Percentiles rank a stretch among this genome's conserved stretches.
Conservation (phyloP, 495 filamentous ascomycete species). For the Trichocladium uniseriatum region DNA sequence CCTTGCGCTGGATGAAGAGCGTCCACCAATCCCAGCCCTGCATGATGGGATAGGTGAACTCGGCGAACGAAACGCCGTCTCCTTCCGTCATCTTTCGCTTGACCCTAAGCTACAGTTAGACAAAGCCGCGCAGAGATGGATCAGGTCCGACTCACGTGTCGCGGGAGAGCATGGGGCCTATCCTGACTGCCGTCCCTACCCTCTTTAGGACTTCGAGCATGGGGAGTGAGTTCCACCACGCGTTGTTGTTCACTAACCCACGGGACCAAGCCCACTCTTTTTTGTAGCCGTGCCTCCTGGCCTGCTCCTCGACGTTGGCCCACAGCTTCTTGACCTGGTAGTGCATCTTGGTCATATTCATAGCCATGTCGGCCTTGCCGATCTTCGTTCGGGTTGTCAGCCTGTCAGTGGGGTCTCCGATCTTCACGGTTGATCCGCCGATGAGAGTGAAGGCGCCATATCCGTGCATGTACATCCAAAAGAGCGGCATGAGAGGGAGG, state of each 20-base stretch:
- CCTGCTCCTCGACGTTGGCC: constrained; percentile 55
- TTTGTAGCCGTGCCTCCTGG: constrained; percentile 49
- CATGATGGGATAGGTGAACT: constrained; percentile 87
- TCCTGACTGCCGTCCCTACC: constrained; percentile 59
- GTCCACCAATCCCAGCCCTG: constrained; percentile 98
- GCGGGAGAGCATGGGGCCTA: constrained; percentile 79
- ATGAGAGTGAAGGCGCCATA: constrained; percentile 65
- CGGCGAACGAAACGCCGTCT: constrained; percentile 86
- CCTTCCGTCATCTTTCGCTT: constrained; percentile 69
- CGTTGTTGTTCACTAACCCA: constrained; percentile 64
- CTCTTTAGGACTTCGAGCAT: constrained; percentile 63
- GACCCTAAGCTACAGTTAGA: constrained; percentile 45
- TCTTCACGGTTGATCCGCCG: constrained; percentile 73
- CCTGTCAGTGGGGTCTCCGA: constrained; percentile 83
- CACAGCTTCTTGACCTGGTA: constrained; percentile 75
- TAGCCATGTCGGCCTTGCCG: constrained; percentile 45
- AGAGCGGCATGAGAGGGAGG: constrained; percentile 85
- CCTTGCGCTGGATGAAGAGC: constrained; percentile 50
- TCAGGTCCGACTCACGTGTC: constrained; percentile 61
- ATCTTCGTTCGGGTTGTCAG: constrained; percentile 54
- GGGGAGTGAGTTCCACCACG: constrained; percentile 63
- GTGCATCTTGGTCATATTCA: constrained; percentile 68
- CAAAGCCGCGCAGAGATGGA: no score
- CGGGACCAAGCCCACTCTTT: constrained; percentile 53
- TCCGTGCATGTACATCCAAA: constrained; percentile 86